phyloP scores from a whole-genome alignment of 305 asterid genomes.

The Fraxinus ornus region DNA sequence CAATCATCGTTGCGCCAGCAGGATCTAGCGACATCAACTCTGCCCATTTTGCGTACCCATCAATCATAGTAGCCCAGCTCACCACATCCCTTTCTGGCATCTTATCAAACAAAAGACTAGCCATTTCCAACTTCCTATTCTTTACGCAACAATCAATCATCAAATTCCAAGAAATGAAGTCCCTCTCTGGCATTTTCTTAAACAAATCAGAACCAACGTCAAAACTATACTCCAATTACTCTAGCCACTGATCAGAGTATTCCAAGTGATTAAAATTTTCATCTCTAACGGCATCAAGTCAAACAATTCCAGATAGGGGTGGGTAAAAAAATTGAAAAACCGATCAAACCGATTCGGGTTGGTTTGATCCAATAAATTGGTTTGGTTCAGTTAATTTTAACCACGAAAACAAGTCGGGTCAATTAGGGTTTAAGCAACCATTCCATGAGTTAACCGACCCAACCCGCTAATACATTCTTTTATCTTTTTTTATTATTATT shows the following conservation, averaged over 20 bases:
- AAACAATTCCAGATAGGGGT: conserved; percentile 30
- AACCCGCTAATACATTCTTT: too few species aligned
- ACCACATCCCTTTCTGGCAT: conserved; percentile 63
- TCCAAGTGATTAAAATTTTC: conserved; percentile 74
- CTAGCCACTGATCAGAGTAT: conserved; percentile 65
- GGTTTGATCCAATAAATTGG: too few species aligned
- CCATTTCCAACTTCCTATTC: conserved; percentile 53
- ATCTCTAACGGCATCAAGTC: conserved; percentile 48
- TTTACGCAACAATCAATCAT: conserved; percentile 67
- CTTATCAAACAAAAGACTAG: conserved; percentile 48
- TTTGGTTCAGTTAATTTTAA: too few species aligned
- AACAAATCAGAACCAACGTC: conserved; percentile 50
- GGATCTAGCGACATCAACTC: conserved; percentile 35
- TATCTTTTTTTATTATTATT: too few species aligned
- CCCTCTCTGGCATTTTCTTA: conserved; percentile 54
- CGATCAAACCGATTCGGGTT: too few species aligned
- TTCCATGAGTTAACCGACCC: too few species aligned
- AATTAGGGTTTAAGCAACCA: too few species aligned
- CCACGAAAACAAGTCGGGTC: too few species aligned
- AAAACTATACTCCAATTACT: conserved; percentile 43
- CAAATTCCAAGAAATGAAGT: conserved; percentile 83
- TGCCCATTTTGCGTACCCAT: conserved; percentile 57
- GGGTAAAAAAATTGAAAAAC: too few species aligned
- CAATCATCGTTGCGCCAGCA: too few species aligned
- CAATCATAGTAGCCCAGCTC: conserved; percentile 76